Base-by-base conservation (phyloP, 2,329 filamentous ascomycete species). In the Penicillium vulpinum region DNA sequence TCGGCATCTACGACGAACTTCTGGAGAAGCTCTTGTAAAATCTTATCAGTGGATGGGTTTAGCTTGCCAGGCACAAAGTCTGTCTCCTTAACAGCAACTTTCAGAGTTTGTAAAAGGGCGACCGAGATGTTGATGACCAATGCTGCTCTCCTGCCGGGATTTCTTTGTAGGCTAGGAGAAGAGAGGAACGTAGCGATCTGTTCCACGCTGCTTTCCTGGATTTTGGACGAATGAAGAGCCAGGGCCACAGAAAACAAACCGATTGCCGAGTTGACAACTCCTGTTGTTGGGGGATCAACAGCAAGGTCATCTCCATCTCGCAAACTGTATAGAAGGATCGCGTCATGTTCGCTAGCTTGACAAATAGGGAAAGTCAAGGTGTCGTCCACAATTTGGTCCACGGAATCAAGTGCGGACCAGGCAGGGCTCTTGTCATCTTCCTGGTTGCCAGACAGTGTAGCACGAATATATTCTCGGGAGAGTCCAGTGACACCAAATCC, bases 201-300 rank as follows among this genome's bases (percentile, higher is more conserved):
- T 73, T 99, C 94, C 10, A 99, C 79, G 46, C 96, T 91, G 69
- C 93, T 97, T 73, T 99, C 94, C 69, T 99, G 94, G 3, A 99
- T 90, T 69, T 93, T 96, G 4, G 91, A 83, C 0, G 90, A 89
- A 44, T 96, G 95, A 10, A 97, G 80, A 3, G 94, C 92, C 56
- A 99, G 87, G 38, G 91, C 90, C 51, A 96, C 90, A 2, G 92
- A 91, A 71, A 99, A 99, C 0, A 97, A 80, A 60, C 94, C 88
- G 54, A 99, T 95, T 0, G 94, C 92, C 68, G 93, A 87, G 70
- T 99, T 96, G 59, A 97, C 90, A 26, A 96, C 92, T 70, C 96
- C 92, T 0, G 93, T 99, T 0, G 90, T 87, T 6, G 94, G 88
- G 9, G 93, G 92, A 62, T 94, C 89, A 16, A 90, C 89, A 33